Conservation (phyloP, 1,284 basidiomycete species). For the Leucoagaricus sp. region DNA sequence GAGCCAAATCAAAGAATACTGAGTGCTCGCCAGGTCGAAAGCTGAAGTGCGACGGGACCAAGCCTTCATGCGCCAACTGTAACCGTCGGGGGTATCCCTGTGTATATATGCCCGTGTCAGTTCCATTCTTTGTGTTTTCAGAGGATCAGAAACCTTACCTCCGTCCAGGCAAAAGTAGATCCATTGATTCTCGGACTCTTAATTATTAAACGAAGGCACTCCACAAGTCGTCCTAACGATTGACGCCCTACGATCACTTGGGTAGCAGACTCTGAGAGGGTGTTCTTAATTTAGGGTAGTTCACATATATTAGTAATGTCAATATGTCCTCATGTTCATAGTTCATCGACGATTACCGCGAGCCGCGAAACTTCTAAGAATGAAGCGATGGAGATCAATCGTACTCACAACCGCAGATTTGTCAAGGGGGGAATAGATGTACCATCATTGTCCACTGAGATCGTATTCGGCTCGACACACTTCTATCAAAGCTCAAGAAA, state of each 20-base stretch:
- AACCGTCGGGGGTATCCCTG: slow-evolving; percentile 50
- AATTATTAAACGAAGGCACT: background rate
- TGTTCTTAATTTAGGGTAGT: slow-evolving; percentile 8
- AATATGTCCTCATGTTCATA: slow-evolving; percentile 6
- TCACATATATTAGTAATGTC: background rate
- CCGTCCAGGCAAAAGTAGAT: slow-evolving; percentile 7
- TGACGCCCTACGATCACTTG: too few relatives aligned
- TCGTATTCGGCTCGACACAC: background rate
- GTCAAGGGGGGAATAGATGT: background rate
- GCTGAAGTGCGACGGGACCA: slow-evolving; percentile 58
- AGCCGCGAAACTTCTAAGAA: slow-evolving; percentile 13
- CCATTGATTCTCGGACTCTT: background rate
- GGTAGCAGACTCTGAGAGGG: slow-evolving; percentile 2
- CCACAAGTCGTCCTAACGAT: too few relatives aligned
- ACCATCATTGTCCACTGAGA: background rate
- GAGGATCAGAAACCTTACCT: background rate
- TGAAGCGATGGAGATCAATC: slow-evolving; percentile 2
- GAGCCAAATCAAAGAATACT: background rate
- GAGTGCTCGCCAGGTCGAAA: slow-evolving; percentile 45
- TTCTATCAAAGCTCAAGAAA: background rate
- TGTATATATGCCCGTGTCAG: slow-evolving; percentile 56
- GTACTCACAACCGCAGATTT: background rate
- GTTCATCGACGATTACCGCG: slow-evolving; percentile 5
- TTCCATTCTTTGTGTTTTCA: slow-evolving; percentile 9
- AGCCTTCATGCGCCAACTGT: slow-evolving; percentile 57